Base-by-base conservation (phyloP, 1,139 yeast genomes). In the Yamadazyma dendronema region DNA sequence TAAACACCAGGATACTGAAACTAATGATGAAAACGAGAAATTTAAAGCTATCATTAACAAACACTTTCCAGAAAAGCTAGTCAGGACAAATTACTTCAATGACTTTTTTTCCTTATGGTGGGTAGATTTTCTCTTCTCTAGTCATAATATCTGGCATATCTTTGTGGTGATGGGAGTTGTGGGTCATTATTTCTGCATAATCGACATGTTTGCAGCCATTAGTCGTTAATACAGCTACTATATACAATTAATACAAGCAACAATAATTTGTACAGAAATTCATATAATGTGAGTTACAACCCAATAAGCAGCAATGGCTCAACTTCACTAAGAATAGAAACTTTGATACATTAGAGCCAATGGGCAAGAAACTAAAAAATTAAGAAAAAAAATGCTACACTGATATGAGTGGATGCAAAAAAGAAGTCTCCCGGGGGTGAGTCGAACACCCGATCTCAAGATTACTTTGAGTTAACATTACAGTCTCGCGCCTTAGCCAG, bases 61-160 rank as follows among this genome's bases (percentile, higher is more conserved):
- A 41, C 84, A 82, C 54, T 80, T 84, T 53, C 77, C 79, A 30
- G 64, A 64, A 30, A 41, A 58, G 12, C 88, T 87, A 3, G 56
- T 54, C 0, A 45, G 50, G 17, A 71, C 81, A 1, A 68, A 71
- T 6, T 64, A 68, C 46, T 59, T 60, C 30, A 56, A 59, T 25
- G 79, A 64, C 47, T 81, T 81, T 59, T 64, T 68, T 51, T 84
- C 86, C 22, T 71, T 81, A 53, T 92, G 84, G 94, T 89, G 96
- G 92, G 83, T 82, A 8, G 94, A 84, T 52, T 84, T 84, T 57
- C 60, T 74, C 21, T 70, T 81, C 42, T 74, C 80, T 26, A 87
- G 96, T 35, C 98, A 92, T 61, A 89, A 88, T 53, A 66, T 92
- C 25, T 92, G 98, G 98, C 98, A 92, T 61, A 59, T 88, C 13